Evolutionary conservation across 768 basidiomycete species (phyloP), one percentile per base, ranked within the genome.

Genomic region (Melanogaster broomeanus): DNA sequence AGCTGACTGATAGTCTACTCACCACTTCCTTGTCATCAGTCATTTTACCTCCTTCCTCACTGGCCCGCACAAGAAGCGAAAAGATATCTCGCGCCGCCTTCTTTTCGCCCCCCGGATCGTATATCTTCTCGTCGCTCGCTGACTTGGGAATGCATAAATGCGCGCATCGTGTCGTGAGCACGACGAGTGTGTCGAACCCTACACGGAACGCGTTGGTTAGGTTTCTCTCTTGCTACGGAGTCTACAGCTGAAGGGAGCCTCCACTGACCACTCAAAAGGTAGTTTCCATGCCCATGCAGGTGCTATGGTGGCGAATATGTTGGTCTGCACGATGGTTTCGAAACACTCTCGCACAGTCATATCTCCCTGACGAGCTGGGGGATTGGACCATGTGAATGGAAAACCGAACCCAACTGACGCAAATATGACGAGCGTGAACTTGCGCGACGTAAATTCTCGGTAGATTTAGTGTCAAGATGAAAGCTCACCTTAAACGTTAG

Each of bases 321-420:
- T 54, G 0, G 45, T 55, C 15, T 49, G 45, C 16, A 49, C 39
- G 34, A 65, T 49, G 11, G 56, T 51, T 18, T 52, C 45, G 15
- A 65, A 27, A 39, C 59, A 59, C n/a, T 67, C 52, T 30, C 55
- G 59, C 28, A 64, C 40, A 6, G 41, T 45, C 52, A 64, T 59
- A 46, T 63, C 53, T 33, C 48, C 55, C 41, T 53, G 41, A 10
- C 56, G 42, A 24, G 41, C 37, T 40, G 65, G 59, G 2, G 50
- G 51, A 25, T 53, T 38, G 10, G 34, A 22, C 62, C 65, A 64
- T 28, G 55, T 52, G 45, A 57, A 61, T 33, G 62, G 57, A 42
- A 66, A 41, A 22, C 63, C 59, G 18, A 66, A 66, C 22, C 59
- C 59, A 25, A 52, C 60, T 3, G 59, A 64, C 12, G 62, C 54